These are phyloP conservation scores for Sordaria brevicollis DNA, from an alignment of 495 filamentous ascomycete species.

Conservation along the genomic window DNA sequence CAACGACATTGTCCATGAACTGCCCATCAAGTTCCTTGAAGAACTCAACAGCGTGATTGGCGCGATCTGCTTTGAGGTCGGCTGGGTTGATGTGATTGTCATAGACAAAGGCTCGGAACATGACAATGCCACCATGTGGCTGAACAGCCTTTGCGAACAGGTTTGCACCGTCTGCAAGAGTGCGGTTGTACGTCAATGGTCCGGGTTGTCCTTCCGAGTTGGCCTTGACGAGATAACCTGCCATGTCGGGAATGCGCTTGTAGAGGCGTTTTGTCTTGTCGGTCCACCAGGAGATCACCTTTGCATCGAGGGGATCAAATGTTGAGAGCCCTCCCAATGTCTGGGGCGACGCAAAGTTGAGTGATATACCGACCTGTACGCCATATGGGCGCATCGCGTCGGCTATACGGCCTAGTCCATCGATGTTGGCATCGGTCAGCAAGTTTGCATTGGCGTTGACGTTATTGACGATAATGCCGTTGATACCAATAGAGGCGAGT, in stretches of 20 bases:
- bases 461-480: constrained; percentile 60
- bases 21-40: constrained; percentile 54
- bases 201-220: constrained; percentile 67
- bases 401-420: constrained; percentile 51
- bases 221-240: constrained; percentile 62
- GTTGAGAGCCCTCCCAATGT: constrained; percentile 44
- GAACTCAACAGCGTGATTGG: constrained; percentile 57
- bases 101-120: constrained; percentile 70
- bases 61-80: constrained; percentile 56
- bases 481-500: constrained; percentile 56
- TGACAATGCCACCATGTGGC: constrained; percentile 54
- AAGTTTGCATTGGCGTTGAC: constrained; percentile 57
- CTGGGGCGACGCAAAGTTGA: constrained; percentile 59
- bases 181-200: constrained; percentile 58
- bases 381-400: constrained; percentile 58
- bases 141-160: constrained; percentile 52
- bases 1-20: constrained; percentile 59
- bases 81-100: constrained; percentile 41
- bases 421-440: constrained; percentile 45
- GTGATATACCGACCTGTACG: constrained; percentile 52
- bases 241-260: constrained; percentile 50
- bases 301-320: constrained; percentile 53
- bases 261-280: constrained; percentile 50
- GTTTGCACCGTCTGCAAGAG: constrained; percentile 59
- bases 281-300: constrained; percentile 53